phyloP scores from a whole-genome alignment of 768 basidiomycete genomes.

The Suillus spraguei region DNA sequence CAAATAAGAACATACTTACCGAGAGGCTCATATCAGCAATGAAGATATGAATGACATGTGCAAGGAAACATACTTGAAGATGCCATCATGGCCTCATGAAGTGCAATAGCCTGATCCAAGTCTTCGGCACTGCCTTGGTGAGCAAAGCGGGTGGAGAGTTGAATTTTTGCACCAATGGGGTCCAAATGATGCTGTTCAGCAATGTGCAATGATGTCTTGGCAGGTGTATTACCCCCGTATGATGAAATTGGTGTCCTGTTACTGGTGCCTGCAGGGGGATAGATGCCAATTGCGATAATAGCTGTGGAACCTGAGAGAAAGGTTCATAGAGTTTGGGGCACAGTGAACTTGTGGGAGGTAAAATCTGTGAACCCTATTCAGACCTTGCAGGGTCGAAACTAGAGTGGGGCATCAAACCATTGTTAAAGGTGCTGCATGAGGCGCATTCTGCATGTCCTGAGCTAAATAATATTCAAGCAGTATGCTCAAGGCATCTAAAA shows the following conservation, averaged over 20 bases:
- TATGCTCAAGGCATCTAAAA: constrained; percentile 61
- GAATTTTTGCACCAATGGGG: too few species aligned
- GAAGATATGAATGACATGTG: too few species aligned
- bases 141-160: too few species aligned
- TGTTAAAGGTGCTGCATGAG: constrained; percentile 52
- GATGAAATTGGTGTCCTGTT: constrained; percentile 60
- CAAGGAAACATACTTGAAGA: too few species aligned
- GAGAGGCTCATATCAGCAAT: too few species aligned
- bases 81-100: too few species aligned
- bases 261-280: constrained; percentile 32
- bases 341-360: constrained; percentile 44
- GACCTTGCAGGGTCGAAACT: constrained; percentile 6
- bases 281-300: constrained; percentile 16
- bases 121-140: too few species aligned
- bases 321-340: constrained; percentile 45
- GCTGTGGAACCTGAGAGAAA: constrained; percentile 33
- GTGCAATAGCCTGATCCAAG: too few species aligned
- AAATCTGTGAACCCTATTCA: constrained; percentile 40
- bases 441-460: constrained; percentile 54
- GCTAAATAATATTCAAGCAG: constrained; percentile 73
- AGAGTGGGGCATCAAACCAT: constrained; percentile 43
- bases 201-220: constrained; percentile 28
- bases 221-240: constrained; percentile 58
- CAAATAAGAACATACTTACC: too few species aligned
- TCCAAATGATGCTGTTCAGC: constrained; percentile 19